phyloP scores from a whole-genome alignment of 2,329 filamentous ascomycete species.

The Pseudopyrenochaeta lycopersici region DNA sequence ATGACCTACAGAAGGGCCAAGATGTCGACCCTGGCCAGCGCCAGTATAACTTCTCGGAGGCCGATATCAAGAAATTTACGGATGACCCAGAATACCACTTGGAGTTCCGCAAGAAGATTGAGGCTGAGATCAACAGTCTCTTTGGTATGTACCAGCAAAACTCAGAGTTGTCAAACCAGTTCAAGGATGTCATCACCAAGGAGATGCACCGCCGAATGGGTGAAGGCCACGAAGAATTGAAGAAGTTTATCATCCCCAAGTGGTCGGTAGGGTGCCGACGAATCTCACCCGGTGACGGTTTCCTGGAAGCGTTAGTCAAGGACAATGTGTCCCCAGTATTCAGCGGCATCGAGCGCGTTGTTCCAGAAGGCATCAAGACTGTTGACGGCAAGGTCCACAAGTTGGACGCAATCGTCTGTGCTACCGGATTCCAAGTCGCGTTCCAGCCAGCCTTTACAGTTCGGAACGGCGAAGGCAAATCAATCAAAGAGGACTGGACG shows the following conservation, averaged over 20 bases:
- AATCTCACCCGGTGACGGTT: conserved; percentile 45
- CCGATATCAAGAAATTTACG: conserved; percentile 65
- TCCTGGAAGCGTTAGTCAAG: conserved; percentile 41
- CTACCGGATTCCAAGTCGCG: conserved; percentile 46
- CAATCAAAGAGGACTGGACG: conserved; percentile 52
- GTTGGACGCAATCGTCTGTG: conserved; percentile 43
- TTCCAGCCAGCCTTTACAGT: conserved; percentile 57
- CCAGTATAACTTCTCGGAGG: conserved; percentile 57
- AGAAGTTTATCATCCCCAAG: conserved; percentile 58
- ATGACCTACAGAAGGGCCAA: conserved; percentile 45
- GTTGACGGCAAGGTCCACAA: conserved; percentile 41
- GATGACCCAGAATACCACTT: conserved; percentile 66
- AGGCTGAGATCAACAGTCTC: conserved; percentile 60
- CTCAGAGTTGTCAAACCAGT: conserved; percentile 54
- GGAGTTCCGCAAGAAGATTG: conserved; percentile 58
- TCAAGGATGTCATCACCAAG: conserved; percentile 50
- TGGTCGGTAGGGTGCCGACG: conserved; percentile 55
- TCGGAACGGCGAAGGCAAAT: conserved; percentile 44
- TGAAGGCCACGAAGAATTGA: conserved; percentile 52
- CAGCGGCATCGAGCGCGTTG: conserved; percentile 35
- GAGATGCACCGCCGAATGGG: conserved; percentile 54
- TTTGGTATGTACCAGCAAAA: conserved; percentile 63
- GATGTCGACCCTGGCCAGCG: conserved; percentile 52
- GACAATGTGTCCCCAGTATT: conserved; percentile 41
- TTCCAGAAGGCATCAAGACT: conserved; percentile 49